Evolutionary conservation across 148 eudicot species (phyloP), one percentile per base, ranked within the genome.

Genomic region (Linanthus parryae): DNA sequence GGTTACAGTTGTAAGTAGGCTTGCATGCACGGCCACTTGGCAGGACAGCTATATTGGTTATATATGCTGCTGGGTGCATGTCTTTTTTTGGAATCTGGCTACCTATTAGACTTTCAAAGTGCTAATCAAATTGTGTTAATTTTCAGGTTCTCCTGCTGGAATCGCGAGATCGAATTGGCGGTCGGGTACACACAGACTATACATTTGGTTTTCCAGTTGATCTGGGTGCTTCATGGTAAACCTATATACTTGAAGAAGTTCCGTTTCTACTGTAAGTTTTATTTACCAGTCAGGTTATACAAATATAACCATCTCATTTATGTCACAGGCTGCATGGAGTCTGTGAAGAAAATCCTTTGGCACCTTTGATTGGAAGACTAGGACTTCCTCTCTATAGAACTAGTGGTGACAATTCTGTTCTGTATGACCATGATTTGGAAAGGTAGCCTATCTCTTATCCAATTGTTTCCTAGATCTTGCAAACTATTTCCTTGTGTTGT

Each of bases 361-460:
- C 99, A 33, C 80, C 95, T 60, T 54, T 88, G 61, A 92, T 92
- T 51, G 95, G 96, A 19, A 88, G 87, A 76, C 81, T 92, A 58
- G 99, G 99, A 41, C 72, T 92, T 35, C 99, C 99, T 48, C 84
- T 92, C 43, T 92, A 92, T 52, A 94, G 99, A 39, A 92, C 99
- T 18, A 88, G 95, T 47, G 99, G 95, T 45, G 96, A 88, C 76
- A 92, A 88, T 69, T 88, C 96, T 35, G 95, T 92, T 46, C 63
- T 92, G 55, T 92, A 92, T 70, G 99, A 92, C 80, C 99, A 92
- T 68, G 99, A 92, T 56, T 73, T 92, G 45, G 95, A 92, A 68
- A 92, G 99, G 99, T 92, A 70, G 55, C 1, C 31, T 30, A 44
- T 46, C 45, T 14, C 18, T 43, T 4, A 13, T 24, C 20, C 15